Conservation (phyloP, 305 asterid species). For the Galium porrigens region DNA sequence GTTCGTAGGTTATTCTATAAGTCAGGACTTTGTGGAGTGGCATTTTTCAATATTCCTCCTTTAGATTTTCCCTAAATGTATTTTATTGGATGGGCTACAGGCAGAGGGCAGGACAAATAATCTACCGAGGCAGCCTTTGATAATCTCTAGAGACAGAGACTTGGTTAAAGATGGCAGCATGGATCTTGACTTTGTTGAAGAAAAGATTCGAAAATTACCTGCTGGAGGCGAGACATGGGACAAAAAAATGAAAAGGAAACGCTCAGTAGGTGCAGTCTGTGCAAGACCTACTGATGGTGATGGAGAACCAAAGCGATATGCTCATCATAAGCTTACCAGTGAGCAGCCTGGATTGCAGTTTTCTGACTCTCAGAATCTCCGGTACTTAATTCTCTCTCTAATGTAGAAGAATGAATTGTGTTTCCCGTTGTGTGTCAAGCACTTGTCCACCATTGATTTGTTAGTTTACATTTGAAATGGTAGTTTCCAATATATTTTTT, state of each 20-base stretch:
- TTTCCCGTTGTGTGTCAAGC: background rate
- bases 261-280: slow-evolving; percentile 71
- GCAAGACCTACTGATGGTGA: slow-evolving; percentile 62
- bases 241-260: slow-evolving; percentile 87
- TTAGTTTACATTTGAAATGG: slow-evolving; percentile 2
- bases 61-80: slow-evolving; percentile 4
- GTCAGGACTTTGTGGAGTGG: background rate
- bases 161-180: slow-evolving; percentile 39
- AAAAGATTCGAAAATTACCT: slow-evolving; percentile 72
- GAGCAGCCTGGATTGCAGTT: slow-evolving; percentile 50
- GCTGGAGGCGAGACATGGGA: slow-evolving; percentile 97
- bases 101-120: slow-evolving; percentile 58
- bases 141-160: slow-evolving; percentile 60
- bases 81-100: slow-evolving; percentile 24
- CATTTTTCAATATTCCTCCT: background rate
- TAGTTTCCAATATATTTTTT: background rate
- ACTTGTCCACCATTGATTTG: background rate
- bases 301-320: slow-evolving; percentile 49
- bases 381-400: slow-evolving; percentile 34
- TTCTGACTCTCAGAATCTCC: slow-evolving; percentile 52
- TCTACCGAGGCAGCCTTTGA: slow-evolving; percentile 44
- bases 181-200: slow-evolving; percentile 59
- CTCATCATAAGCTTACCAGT: slow-evolving; percentile 49
- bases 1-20: background rate
- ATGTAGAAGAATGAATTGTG: background rate